Base-by-base conservation (phyloP, 1,284 basidiomycete genomes). In the Puccinia hordei region DNA sequence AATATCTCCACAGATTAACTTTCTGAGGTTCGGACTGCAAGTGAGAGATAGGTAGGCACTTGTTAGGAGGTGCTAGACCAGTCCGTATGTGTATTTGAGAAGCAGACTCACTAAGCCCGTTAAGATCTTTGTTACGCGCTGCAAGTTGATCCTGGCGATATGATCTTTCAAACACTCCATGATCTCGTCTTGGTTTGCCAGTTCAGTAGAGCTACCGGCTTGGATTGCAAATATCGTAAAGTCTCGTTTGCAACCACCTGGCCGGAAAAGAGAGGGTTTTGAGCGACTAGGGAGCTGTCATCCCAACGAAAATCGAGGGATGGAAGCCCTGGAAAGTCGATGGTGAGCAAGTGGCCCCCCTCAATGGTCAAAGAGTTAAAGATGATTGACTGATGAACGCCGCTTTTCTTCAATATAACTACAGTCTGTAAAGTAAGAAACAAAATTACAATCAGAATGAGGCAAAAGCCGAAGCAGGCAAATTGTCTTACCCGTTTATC, bases 221-320 rank as follows among this genome's bases (percentile, higher is more conserved):
- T 24, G 30, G 30, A n/a, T 12, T 1, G 27, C 9, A 66, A 44
- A n/a, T 46, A 27, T 22, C 19, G 35, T 8, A 41, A 1, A 12
- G 44, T 44, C 38, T 66, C 63, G 41, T 12, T 22, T 6, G 35
- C 63, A 3, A 66, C 63, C 8, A n/a, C 35, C 63, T 41, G 63
- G 38, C 63, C 35, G 24, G 63, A 66, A 44, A 66, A 66, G 1
- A 66, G 35, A 35, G 63, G 63, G 63, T 46, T 66, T n/a, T 66
- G 27, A 6, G 38, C 19, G 1, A 17, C 41, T 13, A 66, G 24
- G 19, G 35, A 13, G 63, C 63, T 66, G 41, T 66, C 63, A 38
- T 66, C 63, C 63, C 63, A 66, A 41, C 13, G 63, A 1, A 66
- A 2, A 13, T 66, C 63, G 19, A 66, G 63, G 10, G 35, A 1